phyloP scores from a whole-genome alignment of 139 green algal species.

The Zygnema circumcarinatum region DNA sequence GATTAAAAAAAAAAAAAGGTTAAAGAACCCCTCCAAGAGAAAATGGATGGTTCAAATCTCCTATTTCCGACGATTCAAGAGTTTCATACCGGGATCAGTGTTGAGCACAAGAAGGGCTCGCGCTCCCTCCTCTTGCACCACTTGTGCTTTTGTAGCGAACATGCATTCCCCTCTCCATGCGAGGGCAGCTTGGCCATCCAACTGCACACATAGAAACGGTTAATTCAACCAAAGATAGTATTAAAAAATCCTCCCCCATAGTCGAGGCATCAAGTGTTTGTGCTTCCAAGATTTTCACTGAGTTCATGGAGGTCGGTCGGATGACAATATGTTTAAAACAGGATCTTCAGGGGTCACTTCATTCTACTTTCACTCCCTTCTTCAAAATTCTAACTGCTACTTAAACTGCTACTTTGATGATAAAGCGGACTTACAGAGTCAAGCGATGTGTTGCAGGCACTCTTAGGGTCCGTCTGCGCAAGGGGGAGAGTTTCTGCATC shows the following conservation, averaged over 20 bases:
- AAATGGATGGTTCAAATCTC: no score
- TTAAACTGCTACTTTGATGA: no score
- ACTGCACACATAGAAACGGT: not conserved
- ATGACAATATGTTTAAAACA: no score
- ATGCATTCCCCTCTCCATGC: constrained; percentile 33
- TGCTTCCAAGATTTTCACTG: not conserved
- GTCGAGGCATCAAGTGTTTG: not conserved
- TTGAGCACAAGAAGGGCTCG: constrained; percentile 41
- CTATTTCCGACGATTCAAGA: no score
- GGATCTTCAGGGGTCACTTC: no score
- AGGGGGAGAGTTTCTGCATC: constrained; percentile 8
- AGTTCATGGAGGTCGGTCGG: not conserved
- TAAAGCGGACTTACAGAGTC: not conserved
- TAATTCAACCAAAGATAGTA: not conserved
- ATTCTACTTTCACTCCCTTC: no score
- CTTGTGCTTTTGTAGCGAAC: constrained; percentile 25
- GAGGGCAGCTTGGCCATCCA: constrained; percentile 11
- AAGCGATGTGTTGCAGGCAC: not conserved
- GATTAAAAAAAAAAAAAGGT: no score
- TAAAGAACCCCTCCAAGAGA: no score
- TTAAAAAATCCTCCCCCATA: constrained; percentile 16
- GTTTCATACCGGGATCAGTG: constrained; percentile 19
- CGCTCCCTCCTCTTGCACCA: constrained; percentile 17
- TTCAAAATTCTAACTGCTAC: no score
- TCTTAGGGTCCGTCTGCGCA: not conserved